phyloP scores from a whole-genome alignment of 202 grass and related monocot genomes.

The Saccharum hybrid region DNA sequence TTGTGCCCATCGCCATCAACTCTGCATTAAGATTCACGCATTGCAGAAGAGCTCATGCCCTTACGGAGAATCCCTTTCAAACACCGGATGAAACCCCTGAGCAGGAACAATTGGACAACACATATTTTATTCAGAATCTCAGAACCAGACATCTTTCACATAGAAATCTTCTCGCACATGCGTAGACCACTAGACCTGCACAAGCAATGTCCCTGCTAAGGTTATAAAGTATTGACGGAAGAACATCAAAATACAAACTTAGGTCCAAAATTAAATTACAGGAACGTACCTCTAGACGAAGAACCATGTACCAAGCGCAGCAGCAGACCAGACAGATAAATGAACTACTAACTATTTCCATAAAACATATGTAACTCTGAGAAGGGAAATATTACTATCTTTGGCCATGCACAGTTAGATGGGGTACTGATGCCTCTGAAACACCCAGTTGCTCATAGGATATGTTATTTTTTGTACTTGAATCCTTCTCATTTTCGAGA shows the following conservation, averaged over 20 bases:
- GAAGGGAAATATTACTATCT: constrained; percentile 31
- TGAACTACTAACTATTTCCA: not conserved
- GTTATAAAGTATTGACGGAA: too few species aligned
- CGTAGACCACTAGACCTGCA: constrained; percentile 16
- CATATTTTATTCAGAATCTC: not conserved
- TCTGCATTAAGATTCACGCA: not conserved
- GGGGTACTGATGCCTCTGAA: constrained; percentile 28
- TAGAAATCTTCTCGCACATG: not conserved
- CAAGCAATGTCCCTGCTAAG: not conserved
- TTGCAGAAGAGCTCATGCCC: not conserved
- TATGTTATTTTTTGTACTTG: constrained; percentile 29
- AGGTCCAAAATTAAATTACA: not conserved
- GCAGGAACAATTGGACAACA: not conserved
- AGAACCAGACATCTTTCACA: not conserved
- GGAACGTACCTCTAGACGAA: constrained; percentile 29
- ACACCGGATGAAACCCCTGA: too few species aligned
- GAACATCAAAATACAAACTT: not conserved
- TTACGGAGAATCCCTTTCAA: not conserved
- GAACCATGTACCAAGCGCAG: not conserved
- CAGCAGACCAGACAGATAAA: not conserved
- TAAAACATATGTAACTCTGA: not conserved
- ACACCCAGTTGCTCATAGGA: constrained; percentile 35
- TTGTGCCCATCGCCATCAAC: not conserved
- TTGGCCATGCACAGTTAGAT: constrained; percentile 41
- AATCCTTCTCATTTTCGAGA: constrained; percentile 54